Evolutionary conservation across 2,329 filamentous ascomycete species (phyloP).

Genomic region (Neofusicoccum kwambonambiense): DNA sequence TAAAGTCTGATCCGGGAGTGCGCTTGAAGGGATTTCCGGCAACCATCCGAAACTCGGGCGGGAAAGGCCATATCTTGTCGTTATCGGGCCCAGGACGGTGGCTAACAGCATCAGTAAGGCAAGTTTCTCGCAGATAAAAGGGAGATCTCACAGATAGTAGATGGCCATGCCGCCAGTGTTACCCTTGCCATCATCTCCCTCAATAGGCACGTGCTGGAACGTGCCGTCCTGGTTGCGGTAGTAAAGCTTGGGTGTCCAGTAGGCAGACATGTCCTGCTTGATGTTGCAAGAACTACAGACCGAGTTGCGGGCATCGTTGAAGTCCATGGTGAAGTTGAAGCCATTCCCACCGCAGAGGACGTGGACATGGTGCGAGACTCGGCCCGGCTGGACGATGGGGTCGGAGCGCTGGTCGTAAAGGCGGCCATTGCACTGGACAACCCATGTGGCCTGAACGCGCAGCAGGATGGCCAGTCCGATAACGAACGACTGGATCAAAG

Average conservation of each 20-base stretch:
- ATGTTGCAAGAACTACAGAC: constrained; percentile 68
- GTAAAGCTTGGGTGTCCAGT: constrained; percentile 74
- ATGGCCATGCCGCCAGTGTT: constrained; percentile 63
- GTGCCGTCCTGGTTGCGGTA: constrained; percentile 61
- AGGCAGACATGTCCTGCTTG: constrained; percentile 68
- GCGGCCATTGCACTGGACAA: constrained; percentile 62
- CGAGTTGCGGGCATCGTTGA: constrained; percentile 58
- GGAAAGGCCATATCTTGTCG: constrained; percentile 69
- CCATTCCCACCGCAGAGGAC: constrained; percentile 68
- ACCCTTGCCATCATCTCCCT: constrained; percentile 46
- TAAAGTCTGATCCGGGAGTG: constrained; percentile 53
- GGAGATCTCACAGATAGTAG: constrained; percentile 61
- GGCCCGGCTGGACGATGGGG: constrained; percentile 66
- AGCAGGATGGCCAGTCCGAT: constrained; percentile 24
- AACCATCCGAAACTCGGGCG: constrained; percentile 68
- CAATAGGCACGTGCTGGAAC: constrained; percentile 62
- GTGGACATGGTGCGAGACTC: constrained; percentile 63
- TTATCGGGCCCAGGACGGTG: constrained; percentile 54
- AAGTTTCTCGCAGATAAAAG: not conserved
- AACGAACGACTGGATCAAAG: constrained; percentile 22
- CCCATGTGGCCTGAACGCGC: constrained; percentile 57
- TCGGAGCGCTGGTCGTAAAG: constrained; percentile 62
- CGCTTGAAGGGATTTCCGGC: constrained; percentile 62
- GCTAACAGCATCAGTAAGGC: constrained; percentile 21
- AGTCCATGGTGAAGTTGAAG: constrained; percentile 63